Base-by-base conservation (phyloP, 768 basidiomycete genomes). In the Tubosaeta sp. region DNA sequence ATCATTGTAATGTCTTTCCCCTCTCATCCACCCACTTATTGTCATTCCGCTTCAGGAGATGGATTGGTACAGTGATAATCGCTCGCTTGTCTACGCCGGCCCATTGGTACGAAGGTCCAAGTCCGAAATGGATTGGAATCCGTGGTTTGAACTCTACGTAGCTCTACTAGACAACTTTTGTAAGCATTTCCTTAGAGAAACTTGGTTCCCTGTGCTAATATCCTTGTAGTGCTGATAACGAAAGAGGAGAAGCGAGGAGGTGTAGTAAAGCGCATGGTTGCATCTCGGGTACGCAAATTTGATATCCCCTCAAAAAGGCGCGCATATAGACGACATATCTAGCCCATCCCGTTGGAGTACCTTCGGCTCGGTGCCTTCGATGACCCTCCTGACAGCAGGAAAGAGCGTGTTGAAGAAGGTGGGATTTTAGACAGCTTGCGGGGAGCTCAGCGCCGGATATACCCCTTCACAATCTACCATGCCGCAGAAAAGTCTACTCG, bases 321-420 rank as follows among this genome's bases (percentile, higher is more conserved):
- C 29, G 44, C 52, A 31, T 57, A 32, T 50, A 16, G 46, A 58
- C 53, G 43, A 41, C 43, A 54, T 48, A 16, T 32, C 31, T 55
- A 92, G 90, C 90, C 90, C 25, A 79, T 93, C 48, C 86, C 89
- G 4, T 69, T 93, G 3, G 84, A 86, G 32, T 91, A 84, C 56
- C 77, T 93, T n/a, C 81, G 80, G 16, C 73, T 91, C 8, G 88
- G 78, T 25, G 69, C 76, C 14, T 93, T 92, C 62, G 72, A 76
- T 18, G 73, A 63, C 1, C 71, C 78, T 6, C 70, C 81, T 5
- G 90, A 90, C 56, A 73, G 68, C 43, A 80, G 87, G 30, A 83
- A 78, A 61, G 87, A 85, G 54, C 77, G 76, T 39, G 59, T 72
- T 14, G 83, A 86, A 44, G 83, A 81, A 43, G 77, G 80, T 32